Conservation (phyloP, 441 rosid genomes). For the Pelargonium australe region DNA sequence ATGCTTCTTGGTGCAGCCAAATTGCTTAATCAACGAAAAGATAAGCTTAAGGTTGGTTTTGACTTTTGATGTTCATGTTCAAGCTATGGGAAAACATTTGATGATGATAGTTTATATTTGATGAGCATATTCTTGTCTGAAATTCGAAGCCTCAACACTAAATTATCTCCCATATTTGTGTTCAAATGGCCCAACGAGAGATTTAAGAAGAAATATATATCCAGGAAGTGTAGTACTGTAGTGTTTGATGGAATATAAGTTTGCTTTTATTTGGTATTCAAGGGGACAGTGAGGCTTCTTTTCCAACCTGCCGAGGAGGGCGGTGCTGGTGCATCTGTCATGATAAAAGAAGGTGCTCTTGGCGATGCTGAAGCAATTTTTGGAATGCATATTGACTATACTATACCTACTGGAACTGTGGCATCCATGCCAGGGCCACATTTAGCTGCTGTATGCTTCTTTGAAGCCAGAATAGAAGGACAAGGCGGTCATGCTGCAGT, state of each 20-base stretch:
- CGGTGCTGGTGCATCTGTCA: slow-evolving; percentile 72
- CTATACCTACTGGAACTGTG: slow-evolving; percentile 46
- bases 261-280: slow-evolving; percentile 19
- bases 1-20: slow-evolving; percentile 91
- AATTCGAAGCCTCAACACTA: too few relatives aligned
- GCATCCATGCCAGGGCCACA: slow-evolving; percentile 48
- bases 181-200: too few relatives aligned
- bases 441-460: slow-evolving; percentile 48
- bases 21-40: slow-evolving; percentile 59
- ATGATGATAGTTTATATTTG: too few relatives aligned
- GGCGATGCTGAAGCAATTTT: slow-evolving; percentile 76
- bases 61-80: too few relatives aligned
- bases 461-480: slow-evolving; percentile 51
- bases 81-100: too few relatives aligned
- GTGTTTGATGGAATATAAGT: neutral
- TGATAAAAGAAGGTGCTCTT: slow-evolving; percentile 78
- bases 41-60: slow-evolving; percentile 42
- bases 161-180: too few relatives aligned
- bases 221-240: too few relatives aligned
- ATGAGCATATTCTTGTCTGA: too few relatives aligned
- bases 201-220: too few relatives aligned
- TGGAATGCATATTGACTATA: slow-evolving; percentile 49
- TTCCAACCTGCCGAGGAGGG: slow-evolving; percentile 95
- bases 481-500: slow-evolving; percentile 53
- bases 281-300: slow-evolving; percentile 81